Percentiles rank a stretch among this genome's conserved stretches.
Evolutionary conservation across 1,284 basidiomycete genomes (phyloP).

Genomic region (Quambalaria eucalypti): DNA sequence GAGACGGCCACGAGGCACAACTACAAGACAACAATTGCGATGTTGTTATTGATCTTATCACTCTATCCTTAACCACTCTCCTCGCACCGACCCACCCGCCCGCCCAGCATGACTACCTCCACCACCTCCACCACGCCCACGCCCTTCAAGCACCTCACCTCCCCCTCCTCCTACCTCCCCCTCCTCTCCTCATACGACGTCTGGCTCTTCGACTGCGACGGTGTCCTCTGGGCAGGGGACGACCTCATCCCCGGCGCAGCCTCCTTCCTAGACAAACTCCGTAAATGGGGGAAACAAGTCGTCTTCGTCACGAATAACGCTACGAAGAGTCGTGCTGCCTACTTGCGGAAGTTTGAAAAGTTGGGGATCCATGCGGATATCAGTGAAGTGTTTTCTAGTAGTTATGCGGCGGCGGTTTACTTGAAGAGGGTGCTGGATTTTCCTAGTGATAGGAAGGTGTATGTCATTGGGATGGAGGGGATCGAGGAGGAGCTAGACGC

Average conservation of each 20-base stretch:
- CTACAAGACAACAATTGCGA: no score
- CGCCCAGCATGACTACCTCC: neutral
- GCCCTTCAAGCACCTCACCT: conserved; percentile 24
- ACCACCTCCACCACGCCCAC: neutral
- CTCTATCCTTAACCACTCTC: no score
- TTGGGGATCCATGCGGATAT: conserved; percentile 75
- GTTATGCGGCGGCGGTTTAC: conserved; percentile 86
- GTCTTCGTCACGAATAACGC: conserved; percentile 98
- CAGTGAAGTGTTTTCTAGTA: conserved; percentile 90
- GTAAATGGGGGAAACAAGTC: conserved; percentile 64
- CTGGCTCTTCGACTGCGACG: conserved; percentile 70
- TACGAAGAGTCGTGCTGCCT: conserved; percentile 76
- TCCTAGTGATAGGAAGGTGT: conserved; percentile 84
- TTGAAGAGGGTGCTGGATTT: conserved; percentile 78
- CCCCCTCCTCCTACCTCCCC: conserved; percentile 16
- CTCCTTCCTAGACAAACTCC: conserved; percentile 49
- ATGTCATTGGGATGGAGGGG: conserved; percentile 85
- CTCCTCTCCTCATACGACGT: conserved; percentile 38
- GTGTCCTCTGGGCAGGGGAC: conserved; percentile 74
- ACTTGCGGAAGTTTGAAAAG: conserved; percentile 82
- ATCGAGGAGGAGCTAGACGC: conserved; percentile 82
- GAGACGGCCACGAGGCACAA: no score
- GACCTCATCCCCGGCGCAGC: conserved; percentile 31
- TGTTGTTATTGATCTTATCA: no score
- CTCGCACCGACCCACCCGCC: neutral